A percentile compares a stretch with the other conserved stretches of the same genome.
phyloP scores from a whole-genome alignment of 2,329 filamentous ascomycete species.

The Claviceps fusiformis region DNA sequence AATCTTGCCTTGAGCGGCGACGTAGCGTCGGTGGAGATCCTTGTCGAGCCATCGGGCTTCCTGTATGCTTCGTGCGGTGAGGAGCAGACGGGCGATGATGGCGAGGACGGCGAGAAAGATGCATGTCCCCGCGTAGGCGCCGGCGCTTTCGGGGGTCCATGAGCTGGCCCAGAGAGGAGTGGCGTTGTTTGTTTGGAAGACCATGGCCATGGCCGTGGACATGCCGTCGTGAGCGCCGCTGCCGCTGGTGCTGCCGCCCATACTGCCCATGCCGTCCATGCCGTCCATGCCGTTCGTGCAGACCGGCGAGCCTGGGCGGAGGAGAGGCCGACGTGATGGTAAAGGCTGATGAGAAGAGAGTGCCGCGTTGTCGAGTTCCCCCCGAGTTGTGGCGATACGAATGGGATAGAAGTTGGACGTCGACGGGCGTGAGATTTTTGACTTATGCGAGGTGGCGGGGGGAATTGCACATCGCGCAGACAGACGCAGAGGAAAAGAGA shows the following conservation, averaged over 20 bases:
- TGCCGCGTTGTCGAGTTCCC: neutral
- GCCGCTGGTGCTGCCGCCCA: slow-evolving; percentile 2
- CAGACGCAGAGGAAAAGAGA: too few species aligned
- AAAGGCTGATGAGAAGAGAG: neutral
- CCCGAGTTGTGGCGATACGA: neutral
- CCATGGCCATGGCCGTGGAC: slow-evolving; percentile 27
- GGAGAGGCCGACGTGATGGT: neutral
- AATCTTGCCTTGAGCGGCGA: slow-evolving; percentile 54
- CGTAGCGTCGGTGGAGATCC: slow-evolving; percentile 62
- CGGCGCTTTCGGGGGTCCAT: slow-evolving; percentile 61
- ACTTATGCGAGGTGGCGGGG: too few species aligned
- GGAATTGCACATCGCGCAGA: too few species aligned
- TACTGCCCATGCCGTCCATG: slow-evolving; percentile 6
- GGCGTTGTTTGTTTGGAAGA: slow-evolving; percentile 45
- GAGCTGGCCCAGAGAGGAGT: slow-evolving; percentile 43
- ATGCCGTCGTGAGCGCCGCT: neutral
- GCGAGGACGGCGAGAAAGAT: slow-evolving; percentile 77
- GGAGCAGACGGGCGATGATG: slow-evolving; percentile 52
- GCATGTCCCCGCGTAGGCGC: slow-evolving; percentile 75
- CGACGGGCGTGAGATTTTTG: too few species aligned
- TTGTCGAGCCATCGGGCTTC: slow-evolving; percentile 53
- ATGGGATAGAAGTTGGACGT: too few species aligned
- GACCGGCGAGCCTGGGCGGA: slow-evolving; percentile 10
- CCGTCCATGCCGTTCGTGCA: slow-evolving; percentile 10
- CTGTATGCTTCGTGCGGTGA: slow-evolving; percentile 56